Conservation (phyloP, 768 basidiomycete species). For the Lactifluus volemus region DNA sequence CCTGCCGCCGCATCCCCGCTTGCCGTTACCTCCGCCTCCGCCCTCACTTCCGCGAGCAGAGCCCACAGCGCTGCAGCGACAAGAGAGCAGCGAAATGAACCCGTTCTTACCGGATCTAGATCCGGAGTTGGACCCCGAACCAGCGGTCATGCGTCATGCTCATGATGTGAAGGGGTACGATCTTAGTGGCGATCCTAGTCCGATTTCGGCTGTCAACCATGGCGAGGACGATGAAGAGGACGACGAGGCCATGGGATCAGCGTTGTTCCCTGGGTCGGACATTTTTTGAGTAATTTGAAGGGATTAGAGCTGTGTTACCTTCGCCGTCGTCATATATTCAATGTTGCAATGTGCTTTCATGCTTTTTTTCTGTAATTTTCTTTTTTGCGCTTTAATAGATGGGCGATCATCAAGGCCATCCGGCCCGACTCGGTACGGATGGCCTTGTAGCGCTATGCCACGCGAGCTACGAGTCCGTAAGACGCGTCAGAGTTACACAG, state of each 20-base stretch:
- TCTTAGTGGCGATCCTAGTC: background rate
- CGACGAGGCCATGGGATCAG: constrained; percentile 8
- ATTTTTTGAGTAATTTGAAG: constrained; percentile 12
- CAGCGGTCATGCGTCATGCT: background rate
- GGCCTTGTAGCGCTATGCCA: constrained; percentile 33
- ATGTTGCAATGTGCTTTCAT: background rate
- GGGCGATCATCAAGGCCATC: background rate
- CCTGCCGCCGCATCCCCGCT: background rate
- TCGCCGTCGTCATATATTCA: constrained; percentile 8
- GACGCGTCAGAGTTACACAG: constrained; percentile 41
- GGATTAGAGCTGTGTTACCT: constrained; percentile 2
- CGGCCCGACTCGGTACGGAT: constrained; percentile 35
- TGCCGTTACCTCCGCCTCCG: background rate
- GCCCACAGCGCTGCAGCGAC: background rate
- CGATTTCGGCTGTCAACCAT: background rate
- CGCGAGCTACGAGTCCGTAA: constrained; percentile 50
- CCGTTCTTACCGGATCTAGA: constrained; percentile 17
- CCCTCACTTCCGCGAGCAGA: background rate
- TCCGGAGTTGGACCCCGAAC: constrained; percentile 1
- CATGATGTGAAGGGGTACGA: background rate
- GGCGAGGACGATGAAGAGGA: constrained; percentile 2
- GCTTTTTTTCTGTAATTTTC: constrained; percentile 1
- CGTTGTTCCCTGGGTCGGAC: constrained; percentile 18
- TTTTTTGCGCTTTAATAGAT: background rate
- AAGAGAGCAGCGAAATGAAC: constrained; percentile 16